Evolutionary conservation across 2,329 filamentous ascomycete genomes (phyloP), one percentile per base, ranked within the genome.

Genomic region (Ramularia endophylla): DNA sequence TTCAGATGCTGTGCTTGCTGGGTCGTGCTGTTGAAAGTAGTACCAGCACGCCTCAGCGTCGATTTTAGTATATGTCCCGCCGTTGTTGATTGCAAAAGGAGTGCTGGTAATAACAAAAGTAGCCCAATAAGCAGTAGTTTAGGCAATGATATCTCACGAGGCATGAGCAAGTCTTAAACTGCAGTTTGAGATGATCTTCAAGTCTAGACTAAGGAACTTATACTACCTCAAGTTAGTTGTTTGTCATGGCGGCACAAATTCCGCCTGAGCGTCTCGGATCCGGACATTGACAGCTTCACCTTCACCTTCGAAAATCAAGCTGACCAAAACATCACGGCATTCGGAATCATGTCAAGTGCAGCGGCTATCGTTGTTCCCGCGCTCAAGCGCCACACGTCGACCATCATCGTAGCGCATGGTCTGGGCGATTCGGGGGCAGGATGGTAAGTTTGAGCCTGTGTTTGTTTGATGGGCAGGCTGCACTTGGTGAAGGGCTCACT

Each of bases 371-470:
- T 92, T 15, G 81, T 94, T 46, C 86, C 87, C 19, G 86, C 89
- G 29, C 70, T 85, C 25, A 85, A 78, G 61, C 80, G 79, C 60
- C 92, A 97, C 68, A 95, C 92, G 27, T 88, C 88, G 17, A 95
- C 90, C 3, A 84, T 97, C 57, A 97, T 98, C 58, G 88, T 95
- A 66, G 76, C 86, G 38, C 92, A 98, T 64, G 92, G 92, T 11
- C 73, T 98, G 28, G 92, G 92, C 49, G 92, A 97, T 62, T 83
- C 74, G 65, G 85, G 84, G 31, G 72, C 78, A 52, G 85, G 85
- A 53, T 90, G 86, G 89, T 81, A 65, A 56, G 59, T 25, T 6
- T 11, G 22, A 25, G 22, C 15, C 16, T n/a, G 8, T 17, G 31
- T 18, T 40, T 31, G 3, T 11, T 27, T 12, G 25, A 32, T 8